Conservation (phyloP, 75 land plant species). For the Selaginella moellendorffii region DNA sequence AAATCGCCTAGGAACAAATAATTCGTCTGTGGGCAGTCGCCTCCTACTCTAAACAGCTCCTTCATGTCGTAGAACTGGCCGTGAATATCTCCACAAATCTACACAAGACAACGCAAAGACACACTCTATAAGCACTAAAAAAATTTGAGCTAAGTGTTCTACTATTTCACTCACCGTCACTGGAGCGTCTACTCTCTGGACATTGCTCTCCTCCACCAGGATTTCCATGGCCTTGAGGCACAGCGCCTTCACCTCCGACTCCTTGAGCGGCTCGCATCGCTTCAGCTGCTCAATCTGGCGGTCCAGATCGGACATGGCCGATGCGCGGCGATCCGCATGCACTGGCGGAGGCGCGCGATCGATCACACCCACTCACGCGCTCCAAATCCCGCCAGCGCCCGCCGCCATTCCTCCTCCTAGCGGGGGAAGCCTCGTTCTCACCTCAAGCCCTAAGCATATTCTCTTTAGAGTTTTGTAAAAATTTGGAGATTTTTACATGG, state of each 20-base stretch:
- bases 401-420: no score
- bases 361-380: no score
- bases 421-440: no score
- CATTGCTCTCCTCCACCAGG: constrained; percentile 86
- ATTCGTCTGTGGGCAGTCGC: constrained; percentile 94
- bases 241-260: constrained; percentile 88
- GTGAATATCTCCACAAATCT: constrained; percentile 99
- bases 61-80: constrained; percentile 98
- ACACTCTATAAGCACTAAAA: no score
- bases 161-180: constrained; percentile 70
- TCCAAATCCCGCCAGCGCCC: no score
- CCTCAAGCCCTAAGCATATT: no score
- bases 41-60: constrained; percentile 98
- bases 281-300: constrained; percentile 93
- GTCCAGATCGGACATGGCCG: constrained; percentile 87
- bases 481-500: no score
- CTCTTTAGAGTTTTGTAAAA: no score
- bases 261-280: constrained; percentile 89
- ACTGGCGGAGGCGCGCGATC: no score
- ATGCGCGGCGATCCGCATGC: background rate
- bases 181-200: constrained; percentile 88
- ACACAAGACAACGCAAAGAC: no score
- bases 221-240: constrained; percentile 99
- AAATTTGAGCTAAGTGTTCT: no score
- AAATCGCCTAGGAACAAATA: constrained; percentile 96